A percentile compares a stretch with the other conserved stretches of the same genome.
phyloP scores from a whole-genome alignment of 257 asterid species.

The Solanum sitiens region DNA sequence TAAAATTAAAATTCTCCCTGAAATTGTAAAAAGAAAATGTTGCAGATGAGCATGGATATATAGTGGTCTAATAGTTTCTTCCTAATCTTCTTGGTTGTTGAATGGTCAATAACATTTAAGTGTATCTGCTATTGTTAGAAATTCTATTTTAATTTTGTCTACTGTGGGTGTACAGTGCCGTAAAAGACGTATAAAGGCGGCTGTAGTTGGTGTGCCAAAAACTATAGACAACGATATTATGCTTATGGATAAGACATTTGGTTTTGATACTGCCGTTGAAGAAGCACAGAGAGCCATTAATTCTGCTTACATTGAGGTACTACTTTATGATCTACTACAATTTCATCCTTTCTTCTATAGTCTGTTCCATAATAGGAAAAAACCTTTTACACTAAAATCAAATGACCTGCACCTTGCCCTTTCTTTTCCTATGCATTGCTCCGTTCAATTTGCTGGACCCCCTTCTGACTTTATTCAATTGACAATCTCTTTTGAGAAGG shows the following conservation, averaged over 20 bases:
- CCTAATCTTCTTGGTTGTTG: neutral
- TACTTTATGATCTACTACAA: neutral
- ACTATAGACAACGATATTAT: slow-evolving; percentile 93
- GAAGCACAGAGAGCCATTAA: slow-evolving; percentile 97
- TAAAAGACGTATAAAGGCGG: slow-evolving; percentile 51
- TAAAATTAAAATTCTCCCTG: neutral
- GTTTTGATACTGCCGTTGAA: slow-evolving; percentile 99
- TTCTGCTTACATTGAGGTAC: slow-evolving; percentile 87
- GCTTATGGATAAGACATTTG: slow-evolving; percentile 95
- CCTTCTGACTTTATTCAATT: neutral
- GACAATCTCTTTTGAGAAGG: neutral
- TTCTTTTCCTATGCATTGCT: neutral
- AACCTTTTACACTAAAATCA: neutral
- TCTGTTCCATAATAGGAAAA: neutral
- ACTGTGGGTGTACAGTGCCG: slow-evolving; percentile 49
- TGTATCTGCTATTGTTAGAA: neutral
- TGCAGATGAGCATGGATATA: neutral
- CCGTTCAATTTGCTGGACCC: neutral
- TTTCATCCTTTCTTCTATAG: neutral
- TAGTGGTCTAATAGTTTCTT: neutral
- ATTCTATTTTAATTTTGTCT: neutral
- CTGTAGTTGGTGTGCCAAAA: slow-evolving; percentile 97
- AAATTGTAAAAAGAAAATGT: neutral
- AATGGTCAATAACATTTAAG: neutral
- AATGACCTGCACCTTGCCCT: neutral